Percentiles rank a stretch among this genome's conserved stretches.
phyloP scores from a whole-genome alignment of 73 alveolate genomes.

The Paramecium caudatum region DNA sequence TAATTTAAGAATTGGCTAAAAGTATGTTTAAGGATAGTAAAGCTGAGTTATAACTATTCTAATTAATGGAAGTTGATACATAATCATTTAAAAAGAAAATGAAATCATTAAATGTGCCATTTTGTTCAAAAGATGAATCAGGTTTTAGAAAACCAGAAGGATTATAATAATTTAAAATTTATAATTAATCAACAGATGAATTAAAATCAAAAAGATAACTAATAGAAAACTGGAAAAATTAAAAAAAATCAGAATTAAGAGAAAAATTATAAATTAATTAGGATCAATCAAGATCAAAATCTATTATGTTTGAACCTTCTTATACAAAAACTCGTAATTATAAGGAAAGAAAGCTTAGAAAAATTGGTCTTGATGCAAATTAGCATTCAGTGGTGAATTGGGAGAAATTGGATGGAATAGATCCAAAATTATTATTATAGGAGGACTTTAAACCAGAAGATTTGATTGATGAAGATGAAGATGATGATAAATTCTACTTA shows the following conservation, averaged over 20 bases:
- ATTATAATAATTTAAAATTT: neutral
- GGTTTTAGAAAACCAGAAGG: conserved; percentile 64
- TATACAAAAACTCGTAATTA: conserved; percentile 11
- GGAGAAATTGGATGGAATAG: conserved; percentile 36
- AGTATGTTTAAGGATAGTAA: neutral
- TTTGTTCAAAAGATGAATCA: conserved; percentile 38
- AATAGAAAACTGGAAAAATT: conserved; percentile 23
- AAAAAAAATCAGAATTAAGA: conserved; percentile 21
- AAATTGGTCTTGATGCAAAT: conserved; percentile 31
- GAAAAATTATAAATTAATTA: neutral
- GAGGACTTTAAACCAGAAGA: conserved; percentile 46
- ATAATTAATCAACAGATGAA: neutral
- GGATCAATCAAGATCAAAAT: neutral
- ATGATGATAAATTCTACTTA: conserved; percentile 45
- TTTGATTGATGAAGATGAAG: conserved; percentile 56
- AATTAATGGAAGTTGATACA: conserved; percentile 31
- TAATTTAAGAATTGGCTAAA: neutral
- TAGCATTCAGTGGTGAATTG: neutral
- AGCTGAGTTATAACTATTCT: neutral
- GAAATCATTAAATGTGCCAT: conserved; percentile 34
- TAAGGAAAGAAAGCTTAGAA: neutral
- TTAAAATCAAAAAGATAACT: neutral
- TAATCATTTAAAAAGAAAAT: conserved; percentile 13
- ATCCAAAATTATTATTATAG: conserved; percentile 24
- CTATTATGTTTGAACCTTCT: conserved; percentile 38